Base-by-base conservation (phyloP, 805 yeast species). In the Citeromyces matritensis region DNA sequence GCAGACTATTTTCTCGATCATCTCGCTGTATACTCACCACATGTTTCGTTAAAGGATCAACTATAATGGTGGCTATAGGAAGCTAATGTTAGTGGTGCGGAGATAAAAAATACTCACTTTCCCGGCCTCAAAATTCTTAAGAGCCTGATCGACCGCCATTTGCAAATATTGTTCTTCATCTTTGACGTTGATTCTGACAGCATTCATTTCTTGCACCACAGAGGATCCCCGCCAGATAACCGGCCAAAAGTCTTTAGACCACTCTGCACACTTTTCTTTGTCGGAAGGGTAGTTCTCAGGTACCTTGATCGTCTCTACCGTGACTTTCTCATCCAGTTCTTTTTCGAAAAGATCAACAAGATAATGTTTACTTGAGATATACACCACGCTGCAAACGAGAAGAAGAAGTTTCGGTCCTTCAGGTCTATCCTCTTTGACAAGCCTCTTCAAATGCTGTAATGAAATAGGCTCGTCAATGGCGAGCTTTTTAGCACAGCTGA, bases 141-240 rank as follows among this genome's bases (percentile, higher is more conserved):
- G n/a, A n/a, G n/a, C n/a, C n/a, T 23, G 12, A 7, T 9, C 11
- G 14, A 29, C 31, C 15, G 26, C 27, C 27, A 25, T 25, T 25
- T 14, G 12, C 15, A 25, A 23, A 7, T 19, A 15, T 5, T 25
- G 30, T 4, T 33, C 15, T 26, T 31, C 11, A 7, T 19, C 30
- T 14, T 17, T 9, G 31, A 70, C 57, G 37, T 80, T 68, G 33
- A 74, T 56, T 2, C 42, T 42, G 14, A 73, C 58, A 6, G 69
- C 72, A 19, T 76, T 72, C 26, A 83, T 51, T 23, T 66, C 67
- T 43, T 80, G 91, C 36, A 74, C 72, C 41, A 73, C 62, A 0
- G 94, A 93, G 45, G 86, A 84, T 0, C 97, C 97, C 41, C 85
- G 75, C 97, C 97, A 91, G 26, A 83, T 63, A 33, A 83, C 55